phyloP scores from a whole-genome alignment of 257 asterid genomes.

The Forsythia suspensa region DNA sequence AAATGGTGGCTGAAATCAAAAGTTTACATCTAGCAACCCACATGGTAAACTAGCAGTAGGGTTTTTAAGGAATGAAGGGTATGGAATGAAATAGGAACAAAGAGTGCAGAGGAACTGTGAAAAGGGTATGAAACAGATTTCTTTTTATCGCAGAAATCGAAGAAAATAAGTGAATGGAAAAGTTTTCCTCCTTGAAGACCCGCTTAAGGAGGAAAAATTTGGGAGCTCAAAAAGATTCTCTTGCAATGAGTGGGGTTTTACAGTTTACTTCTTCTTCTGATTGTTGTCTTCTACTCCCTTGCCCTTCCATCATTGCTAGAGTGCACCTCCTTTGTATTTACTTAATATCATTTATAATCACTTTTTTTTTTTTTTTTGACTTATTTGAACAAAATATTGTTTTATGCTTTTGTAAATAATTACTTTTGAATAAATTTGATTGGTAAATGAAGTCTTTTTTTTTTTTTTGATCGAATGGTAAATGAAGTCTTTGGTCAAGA shows the following conservation, averaged over 20 bases:
- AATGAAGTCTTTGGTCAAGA: too few relatives aligned
- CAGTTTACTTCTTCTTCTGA: neutral
- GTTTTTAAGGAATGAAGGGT: neutral
- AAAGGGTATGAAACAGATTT: neutral
- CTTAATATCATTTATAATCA: neutral
- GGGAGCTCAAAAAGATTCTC: constrained; percentile 23
- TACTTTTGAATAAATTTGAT: too few relatives aligned
- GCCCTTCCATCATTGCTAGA: neutral
- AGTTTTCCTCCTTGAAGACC: constrained; percentile 10
- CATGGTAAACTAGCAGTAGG: constrained; percentile 6
- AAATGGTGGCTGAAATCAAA: neutral
- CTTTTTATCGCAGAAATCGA: constrained; percentile 22
- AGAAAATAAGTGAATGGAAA: constrained; percentile 16
- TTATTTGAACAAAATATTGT: neutral
- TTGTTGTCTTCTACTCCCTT: neutral
- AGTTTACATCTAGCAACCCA: neutral
- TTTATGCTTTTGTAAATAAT: too few relatives aligned
- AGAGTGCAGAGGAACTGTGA: constrained; percentile 2
- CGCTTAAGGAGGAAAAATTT: constrained; percentile 17
- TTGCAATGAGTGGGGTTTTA: constrained; percentile 7
- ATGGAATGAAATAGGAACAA: constrained; percentile 1
- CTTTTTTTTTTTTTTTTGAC: neutral
- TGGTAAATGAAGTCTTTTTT: too few relatives aligned
- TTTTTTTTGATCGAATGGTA: too few relatives aligned
- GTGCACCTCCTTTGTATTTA: neutral